Percentiles rank a stretch among this genome's conserved stretches.
phyloP scores from a whole-genome alignment of 2,329 filamentous ascomycete species.

The Parastagonospora avenae region DNA sequence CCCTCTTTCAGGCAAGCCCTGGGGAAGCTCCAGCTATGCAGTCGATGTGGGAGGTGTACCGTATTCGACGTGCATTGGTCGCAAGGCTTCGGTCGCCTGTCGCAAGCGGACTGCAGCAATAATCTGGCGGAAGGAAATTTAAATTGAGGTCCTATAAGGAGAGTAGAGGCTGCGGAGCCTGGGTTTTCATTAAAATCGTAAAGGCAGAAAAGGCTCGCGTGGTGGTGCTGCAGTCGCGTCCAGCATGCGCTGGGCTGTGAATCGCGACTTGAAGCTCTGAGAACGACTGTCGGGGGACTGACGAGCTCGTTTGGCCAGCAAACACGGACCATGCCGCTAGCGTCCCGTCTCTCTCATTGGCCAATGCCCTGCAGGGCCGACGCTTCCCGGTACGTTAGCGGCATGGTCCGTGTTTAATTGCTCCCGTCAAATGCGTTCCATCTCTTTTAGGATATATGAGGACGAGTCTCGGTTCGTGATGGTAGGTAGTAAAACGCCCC shows the following conservation, averaged over 20 bases:
- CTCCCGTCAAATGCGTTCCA: neutral
- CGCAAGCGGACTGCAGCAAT: constrained; percentile 14
- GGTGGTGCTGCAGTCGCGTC: constrained; percentile 36
- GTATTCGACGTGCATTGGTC: constrained; percentile 32
- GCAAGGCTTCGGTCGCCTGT: constrained; percentile 23
- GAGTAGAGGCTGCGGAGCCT: constrained; percentile 25
- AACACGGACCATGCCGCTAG: constrained; percentile 5
- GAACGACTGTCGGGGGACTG: constrained; percentile 7
- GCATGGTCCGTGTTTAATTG: constrained; percentile 7
- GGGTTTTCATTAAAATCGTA: constrained; percentile 38
- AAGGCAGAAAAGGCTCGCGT: constrained; percentile 27
- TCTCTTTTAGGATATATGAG: no score
- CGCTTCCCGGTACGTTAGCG: constrained; percentile 1
- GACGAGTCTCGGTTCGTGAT: no score
- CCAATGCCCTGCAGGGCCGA: neutral
- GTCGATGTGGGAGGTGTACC: constrained; percentile 14
- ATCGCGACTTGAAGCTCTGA: constrained; percentile 34
- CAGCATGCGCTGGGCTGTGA: constrained; percentile 31
- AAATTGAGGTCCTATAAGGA: constrained; percentile 29
- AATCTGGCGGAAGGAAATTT: constrained; percentile 7
- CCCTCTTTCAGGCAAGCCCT: constrained; percentile 10
- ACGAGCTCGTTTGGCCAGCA: no score
- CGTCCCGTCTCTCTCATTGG: constrained; percentile 12
- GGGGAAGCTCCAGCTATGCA: constrained; percentile 14
- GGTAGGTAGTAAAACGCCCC: no score